Conservation (phyloP, 345 rosid species). For the Barbarea vulgaris region DNA sequence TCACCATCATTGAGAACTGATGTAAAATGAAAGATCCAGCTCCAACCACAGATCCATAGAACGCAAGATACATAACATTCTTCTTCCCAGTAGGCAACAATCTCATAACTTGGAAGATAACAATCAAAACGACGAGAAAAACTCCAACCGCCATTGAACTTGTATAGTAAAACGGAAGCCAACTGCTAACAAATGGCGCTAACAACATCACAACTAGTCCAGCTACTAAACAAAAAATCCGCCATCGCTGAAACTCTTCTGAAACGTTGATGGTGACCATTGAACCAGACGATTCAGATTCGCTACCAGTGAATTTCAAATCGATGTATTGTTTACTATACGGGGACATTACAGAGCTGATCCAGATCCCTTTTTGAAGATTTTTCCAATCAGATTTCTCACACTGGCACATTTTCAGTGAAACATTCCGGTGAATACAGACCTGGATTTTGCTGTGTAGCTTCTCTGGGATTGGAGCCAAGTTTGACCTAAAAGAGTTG, state of each 20-base stretch:
- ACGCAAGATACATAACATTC: conserved; percentile 59
- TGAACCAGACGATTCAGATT: conserved; percentile 47
- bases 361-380: conserved; percentile 72
- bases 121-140: conserved; percentile 74
- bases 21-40: conserved; percentile 83
- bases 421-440: conserved; percentile 82
- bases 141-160: conserved; percentile 91
- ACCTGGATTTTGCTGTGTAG: conserved; percentile 64
- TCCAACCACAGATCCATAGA: conserved; percentile 80
- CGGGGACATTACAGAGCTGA: conserved; percentile 69
- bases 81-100: conserved; percentile 77
- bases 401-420: conserved; percentile 69
- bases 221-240: conserved; percentile 64
- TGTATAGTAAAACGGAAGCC: conserved; percentile 96
- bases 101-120: conserved; percentile 91
- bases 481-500: conserved; percentile 52
- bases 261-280: conserved; percentile 47
- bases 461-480: conserved; percentile 67
- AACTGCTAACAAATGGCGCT: conserved; percentile 79
- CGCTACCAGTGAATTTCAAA: conserved; percentile 55
- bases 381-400: conserved; percentile 71
- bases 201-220: conserved; percentile 65
- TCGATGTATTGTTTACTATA: conserved; percentile 71
- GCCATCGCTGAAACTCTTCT: conserved; percentile 89
- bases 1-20: conserved; percentile 75